Base-by-base conservation (phyloP, 352 stramenopile species). In the Phytopythium vexans region DNA sequence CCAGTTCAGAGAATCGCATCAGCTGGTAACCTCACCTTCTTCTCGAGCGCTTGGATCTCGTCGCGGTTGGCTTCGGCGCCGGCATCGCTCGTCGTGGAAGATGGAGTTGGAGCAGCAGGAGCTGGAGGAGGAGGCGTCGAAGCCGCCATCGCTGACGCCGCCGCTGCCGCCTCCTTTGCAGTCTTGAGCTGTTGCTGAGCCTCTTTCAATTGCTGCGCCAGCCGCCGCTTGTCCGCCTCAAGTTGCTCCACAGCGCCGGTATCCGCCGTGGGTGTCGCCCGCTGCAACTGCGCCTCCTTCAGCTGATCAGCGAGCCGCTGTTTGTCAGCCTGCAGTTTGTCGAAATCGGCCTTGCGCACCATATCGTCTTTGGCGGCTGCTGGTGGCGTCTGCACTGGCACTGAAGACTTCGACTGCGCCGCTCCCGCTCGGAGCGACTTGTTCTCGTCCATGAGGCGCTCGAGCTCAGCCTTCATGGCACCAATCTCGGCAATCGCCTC, bases 381-480 rank as follows among this genome's bases (percentile, higher is more conserved):
- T 15, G 56, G 32, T 0, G 52, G 11, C 6, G 8, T 42, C 12
- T 65, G 62, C 32, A n/a, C 35, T 8, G 45, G 32, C 21, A 27
- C 21, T 27, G 21, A 27, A 9, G 39, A 5, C 32, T 62, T 58
- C 8, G 49, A 50, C 36, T 52, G 41, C 34, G 45, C 48, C 32
- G 58, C 61, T 49, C 72, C 66, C 12, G 60, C 45, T 37, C 72
- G 70, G 0, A 92, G 60, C 14, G 55, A 21, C 51, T 76, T 83
- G 54, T 92, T 92, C 36, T 92, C 79, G 15, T 86, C 75, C 37
- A 82, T 67, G 39, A 89, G 77, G 3, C 73, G 71, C 42, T 89
- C 74, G 56, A 92, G 86, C 43, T 92, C 79, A 1, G 74, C 59
- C 58, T 90, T 89, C 70, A 92, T 87, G 4, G 70, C 69, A 14